These are phyloP conservation scores for Euphorbia schlechtendalii DNA, from an alignment of 441 rosid genomes.

Conservation along the genomic window DNA sequence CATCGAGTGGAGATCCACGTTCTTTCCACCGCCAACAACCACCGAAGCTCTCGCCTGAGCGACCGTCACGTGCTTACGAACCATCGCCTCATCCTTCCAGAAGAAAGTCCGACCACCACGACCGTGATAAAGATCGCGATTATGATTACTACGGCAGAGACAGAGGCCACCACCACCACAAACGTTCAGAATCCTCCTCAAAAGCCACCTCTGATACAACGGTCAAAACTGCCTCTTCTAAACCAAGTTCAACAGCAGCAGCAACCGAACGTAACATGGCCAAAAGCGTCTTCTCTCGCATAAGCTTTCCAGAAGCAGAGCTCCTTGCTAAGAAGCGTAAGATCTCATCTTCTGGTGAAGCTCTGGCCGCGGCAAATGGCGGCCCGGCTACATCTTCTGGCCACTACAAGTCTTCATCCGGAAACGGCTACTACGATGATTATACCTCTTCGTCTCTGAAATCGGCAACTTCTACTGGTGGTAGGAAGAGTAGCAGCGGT, in stretches of 20 bases:
- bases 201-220: constrained; percentile 22
- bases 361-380: background rate
- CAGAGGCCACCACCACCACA: constrained; percentile 32
- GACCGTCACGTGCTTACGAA: constrained; percentile 25
- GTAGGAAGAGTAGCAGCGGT: constrained; percentile 30
- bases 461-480: constrained; percentile 15
- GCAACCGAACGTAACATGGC: constrained; percentile 40
- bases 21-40: constrained; percentile 31
- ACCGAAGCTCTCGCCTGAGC: constrained; percentile 37
- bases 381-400: constrained; percentile 3
- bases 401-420: constrained; percentile 17
- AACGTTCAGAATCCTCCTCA: constrained; percentile 30
- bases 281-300: constrained; percentile 85
- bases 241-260: constrained; percentile 19
- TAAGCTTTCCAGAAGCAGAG: constrained; percentile 78
- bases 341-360: constrained; percentile 16
- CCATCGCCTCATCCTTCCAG: constrained; percentile 33
- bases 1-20: constrained; percentile 27
- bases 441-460: constrained; percentile 31
- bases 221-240: background rate
- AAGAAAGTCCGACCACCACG: constrained; percentile 57
- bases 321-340: constrained; percentile 42
- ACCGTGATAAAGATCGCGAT: constrained; percentile 30
- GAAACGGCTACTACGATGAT: constrained; percentile 30
- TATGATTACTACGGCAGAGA: constrained; percentile 29